Evolutionary conservation across 1,139 yeast species (phyloP), one percentile per base, ranked within the genome.

Genomic region (Nakaseomyces sp.): DNA sequence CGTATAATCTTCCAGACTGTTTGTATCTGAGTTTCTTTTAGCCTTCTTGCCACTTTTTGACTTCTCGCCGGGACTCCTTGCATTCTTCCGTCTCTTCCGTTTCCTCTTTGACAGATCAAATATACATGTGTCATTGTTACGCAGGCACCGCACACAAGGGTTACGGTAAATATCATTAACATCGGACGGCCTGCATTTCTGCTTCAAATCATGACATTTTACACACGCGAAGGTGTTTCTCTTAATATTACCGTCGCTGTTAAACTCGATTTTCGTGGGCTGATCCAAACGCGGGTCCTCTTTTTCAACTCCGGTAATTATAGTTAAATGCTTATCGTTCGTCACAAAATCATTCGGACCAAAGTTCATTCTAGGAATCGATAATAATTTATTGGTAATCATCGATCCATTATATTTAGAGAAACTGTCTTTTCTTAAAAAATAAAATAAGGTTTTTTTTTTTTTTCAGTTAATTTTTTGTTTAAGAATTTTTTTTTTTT

Each of bases 131-230:
- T 79, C 69, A 37, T 73, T 71, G 20, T 83, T 71, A 58, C 79
- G 84, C 28, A 74, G 51, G 60, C 96, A 88, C 41, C 96, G 70
- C 7, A 74, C 65, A 63, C 96, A 88, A 0, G 91, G 77, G n/a
- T 79, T 75, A 2, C 69, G 60, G 4, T 81, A 81, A 49, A 74
- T 69, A 31, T 63, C 60, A 13, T 65, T 62, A 48, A 73, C 70
- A 57, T 83, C 82, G 1, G 81, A 70, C 0, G 94, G 93, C 10
- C 82, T 78, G 61, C 96, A 87, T 52, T 81, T 79, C 29, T 86
- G 95, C 56, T 87, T 87, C 42, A 86, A 69, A 1, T 83, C 62
- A 56, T 87, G 94, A 60, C 96, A 87, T 44, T 81, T 74, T 45
- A 79, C 81, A 61, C 96, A 87, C 1, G 95, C 95, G 43, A 74